Evolutionary conservation across 495 filamentous ascomycete genomes (phyloP).

Genomic region (Entonaema liquescens): DNA sequence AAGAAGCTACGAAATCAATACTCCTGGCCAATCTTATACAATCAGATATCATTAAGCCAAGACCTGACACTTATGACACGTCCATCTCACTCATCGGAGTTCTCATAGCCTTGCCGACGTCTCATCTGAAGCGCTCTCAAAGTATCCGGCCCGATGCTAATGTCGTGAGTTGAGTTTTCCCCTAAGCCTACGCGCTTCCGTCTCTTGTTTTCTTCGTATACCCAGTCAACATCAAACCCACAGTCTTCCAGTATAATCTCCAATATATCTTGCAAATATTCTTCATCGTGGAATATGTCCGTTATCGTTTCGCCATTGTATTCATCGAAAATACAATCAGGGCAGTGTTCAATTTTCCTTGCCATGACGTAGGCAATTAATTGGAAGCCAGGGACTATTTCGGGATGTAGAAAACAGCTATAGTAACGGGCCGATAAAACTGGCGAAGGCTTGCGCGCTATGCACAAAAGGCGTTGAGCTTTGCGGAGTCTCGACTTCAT

Average conservation of each 20-base stretch:
- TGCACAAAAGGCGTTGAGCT: neutral
- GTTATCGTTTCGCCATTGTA: neutral
- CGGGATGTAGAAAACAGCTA: neutral
- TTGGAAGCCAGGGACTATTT: neutral
- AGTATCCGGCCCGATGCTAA: neutral
- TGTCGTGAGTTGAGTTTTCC: slow-evolving; percentile 24
- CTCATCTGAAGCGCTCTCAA: neutral
- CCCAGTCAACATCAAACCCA: slow-evolving; percentile 22
- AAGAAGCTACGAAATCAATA: neutral
- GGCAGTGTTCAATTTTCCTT: slow-evolving; percentile 10
- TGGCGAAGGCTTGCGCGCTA: neutral
- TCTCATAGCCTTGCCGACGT: slow-evolving; percentile 14
- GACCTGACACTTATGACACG: neutral
- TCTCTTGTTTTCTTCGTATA: slow-evolving; percentile 17
- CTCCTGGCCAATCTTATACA: neutral
- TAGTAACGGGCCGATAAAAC: neutral
- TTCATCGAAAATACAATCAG: slow-evolving; percentile 18
- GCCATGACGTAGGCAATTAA: slow-evolving; percentile 19
- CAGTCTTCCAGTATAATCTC: slow-evolving; percentile 15
- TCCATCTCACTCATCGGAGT: slow-evolving; percentile 1
- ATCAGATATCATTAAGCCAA: neutral
- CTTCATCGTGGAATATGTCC: neutral
- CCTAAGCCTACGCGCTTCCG: slow-evolving; percentile 3
- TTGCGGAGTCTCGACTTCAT: neutral
- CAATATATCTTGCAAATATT: slow-evolving; percentile 5